Evolutionary conservation across 495 filamentous ascomycete species (phyloP).

Genomic region (Neurospora sp.): DNA sequence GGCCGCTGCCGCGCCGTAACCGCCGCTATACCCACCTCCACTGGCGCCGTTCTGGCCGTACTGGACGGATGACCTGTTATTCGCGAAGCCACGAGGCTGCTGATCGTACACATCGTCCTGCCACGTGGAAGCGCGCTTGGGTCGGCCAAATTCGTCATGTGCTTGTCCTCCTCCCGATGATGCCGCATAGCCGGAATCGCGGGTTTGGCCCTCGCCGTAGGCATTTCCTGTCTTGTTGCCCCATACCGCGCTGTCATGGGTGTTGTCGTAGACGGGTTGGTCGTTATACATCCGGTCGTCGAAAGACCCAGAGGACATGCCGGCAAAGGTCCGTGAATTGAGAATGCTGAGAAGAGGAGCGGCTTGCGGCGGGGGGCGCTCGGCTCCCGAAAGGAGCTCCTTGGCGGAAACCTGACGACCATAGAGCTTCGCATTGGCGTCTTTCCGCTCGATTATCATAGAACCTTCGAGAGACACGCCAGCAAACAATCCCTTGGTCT

Average conservation of each 20-base stretch:
- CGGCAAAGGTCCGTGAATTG: conserved; percentile 73
- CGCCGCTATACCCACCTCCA: conserved; percentile 31
- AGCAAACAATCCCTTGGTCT: conserved; percentile 94
- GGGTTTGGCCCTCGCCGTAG: conserved; percentile 61
- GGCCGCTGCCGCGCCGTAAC: conserved; percentile 29
- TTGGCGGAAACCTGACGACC: conserved; percentile 67
- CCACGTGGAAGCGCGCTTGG: conserved; percentile 72
- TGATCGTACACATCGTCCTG: conserved; percentile 82
- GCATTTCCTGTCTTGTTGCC: conserved; percentile 66
- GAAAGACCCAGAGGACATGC: conserved; percentile 37
- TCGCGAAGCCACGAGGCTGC: conserved; percentile 27
- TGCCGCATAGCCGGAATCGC: conserved; percentile 35
- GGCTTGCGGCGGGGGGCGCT: conserved; percentile 71
- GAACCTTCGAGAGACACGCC: conserved; percentile 91
- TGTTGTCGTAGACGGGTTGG: conserved; percentile 80
- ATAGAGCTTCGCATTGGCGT: conserved; percentile 96
- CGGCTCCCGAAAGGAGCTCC: conserved; percentile 66
- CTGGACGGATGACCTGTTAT: neutral
- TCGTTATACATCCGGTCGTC: conserved; percentile 85
- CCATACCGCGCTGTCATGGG: conserved; percentile 89
- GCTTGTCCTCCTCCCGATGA: conserved; percentile 38
- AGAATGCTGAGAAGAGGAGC: conserved; percentile 76
- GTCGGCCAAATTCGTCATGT: conserved; percentile 31
- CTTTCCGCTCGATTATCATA: conserved; percentile 81
- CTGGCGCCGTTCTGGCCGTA: conserved; percentile 27